Conservation (phyloP, 768 basidiomycete species). For the Pleurotus platypus region DNA sequence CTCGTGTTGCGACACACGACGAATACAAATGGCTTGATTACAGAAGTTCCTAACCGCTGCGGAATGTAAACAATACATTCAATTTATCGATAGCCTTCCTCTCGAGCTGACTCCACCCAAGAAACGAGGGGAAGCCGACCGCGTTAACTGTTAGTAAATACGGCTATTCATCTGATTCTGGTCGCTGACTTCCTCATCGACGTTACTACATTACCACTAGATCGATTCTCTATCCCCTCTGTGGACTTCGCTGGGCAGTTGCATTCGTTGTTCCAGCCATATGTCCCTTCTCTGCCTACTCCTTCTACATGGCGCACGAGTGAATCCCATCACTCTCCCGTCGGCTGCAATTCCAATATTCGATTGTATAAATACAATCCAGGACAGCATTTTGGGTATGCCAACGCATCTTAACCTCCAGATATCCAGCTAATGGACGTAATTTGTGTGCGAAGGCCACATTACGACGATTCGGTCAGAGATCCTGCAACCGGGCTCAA, state of each 20-base stretch:
- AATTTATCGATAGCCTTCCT: slow-evolving; percentile 56
- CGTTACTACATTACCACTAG: slow-evolving; percentile 25
- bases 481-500: slow-evolving; percentile 55
- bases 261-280: slow-evolving; percentile 45
- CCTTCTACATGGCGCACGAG: slow-evolving; percentile 32
- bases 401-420: neutral
- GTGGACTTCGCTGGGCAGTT: slow-evolving; percentile 54
- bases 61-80: slow-evolving; percentile 59
- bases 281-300: slow-evolving; percentile 53
- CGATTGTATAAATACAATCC: slow-evolving; percentile 67
- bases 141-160: slow-evolving; percentile 56
- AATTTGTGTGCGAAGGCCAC: slow-evolving; percentile 33
- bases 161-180: neutral
- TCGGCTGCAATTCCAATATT: slow-evolving; percentile 73
- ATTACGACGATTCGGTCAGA: slow-evolving; percentile 71
- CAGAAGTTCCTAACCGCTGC: slow-evolving; percentile 54
- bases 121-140: slow-evolving; percentile 68
- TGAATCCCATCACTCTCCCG: slow-evolving; percentile 32
- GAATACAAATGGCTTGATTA: neutral
- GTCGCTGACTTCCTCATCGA: too few species aligned
- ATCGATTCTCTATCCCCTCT: slow-evolving; percentile 60
- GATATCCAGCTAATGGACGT: neutral
- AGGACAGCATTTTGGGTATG: slow-evolving; percentile 62
- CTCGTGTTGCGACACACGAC: slow-evolving; percentile 4
- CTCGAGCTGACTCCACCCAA: slow-evolving; percentile 68